These are phyloP conservation scores for Kondoa malvinella DNA, from an alignment of 768 basidiomycete species.

Conservation along the genomic window DNA sequence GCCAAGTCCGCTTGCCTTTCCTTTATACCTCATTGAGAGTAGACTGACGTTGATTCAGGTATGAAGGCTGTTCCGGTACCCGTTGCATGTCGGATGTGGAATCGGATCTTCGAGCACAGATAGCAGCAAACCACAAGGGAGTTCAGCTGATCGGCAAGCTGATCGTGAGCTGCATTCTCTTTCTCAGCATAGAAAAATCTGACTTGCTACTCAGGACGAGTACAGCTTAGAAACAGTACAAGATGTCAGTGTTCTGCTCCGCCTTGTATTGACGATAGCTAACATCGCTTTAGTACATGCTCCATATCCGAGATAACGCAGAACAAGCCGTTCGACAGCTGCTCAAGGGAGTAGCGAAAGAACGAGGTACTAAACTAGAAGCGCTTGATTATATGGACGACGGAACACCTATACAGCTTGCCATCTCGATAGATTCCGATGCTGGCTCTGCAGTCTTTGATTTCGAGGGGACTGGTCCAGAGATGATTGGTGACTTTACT, in stretches of 20 bases:
- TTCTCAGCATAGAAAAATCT: too few species aligned
- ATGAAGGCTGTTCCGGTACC: conserved; percentile 73
- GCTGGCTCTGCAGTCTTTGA: conserved; percentile 67
- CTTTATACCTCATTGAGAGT: background rate
- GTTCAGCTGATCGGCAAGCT: conserved; percentile 34
- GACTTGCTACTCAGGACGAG: too few species aligned
- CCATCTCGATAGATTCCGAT: conserved; percentile 55
- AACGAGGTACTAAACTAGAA: conserved; percentile 48
- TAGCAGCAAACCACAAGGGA: conserved; percentile 72
- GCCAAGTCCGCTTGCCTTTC: conserved; percentile 33
- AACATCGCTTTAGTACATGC: too few species aligned
- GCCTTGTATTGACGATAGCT: background rate
- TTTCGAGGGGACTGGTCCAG: conserved; percentile 39
- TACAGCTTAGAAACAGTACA: conserved; percentile 74
- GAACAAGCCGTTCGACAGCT: conserved; percentile 71
- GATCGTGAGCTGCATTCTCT: too few species aligned
- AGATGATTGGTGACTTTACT: too few species aligned
- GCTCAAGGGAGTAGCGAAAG: conserved; percentile 54
- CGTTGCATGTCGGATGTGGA: conserved; percentile 75
- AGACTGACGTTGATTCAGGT: conserved; percentile 28
- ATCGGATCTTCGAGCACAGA: conserved; percentile 84
- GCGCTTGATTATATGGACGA: conserved; percentile 50
- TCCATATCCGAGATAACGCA: conserved; percentile 69
- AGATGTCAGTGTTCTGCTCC: too few species aligned
- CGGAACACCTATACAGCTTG: conserved; percentile 37